Evolutionary conservation across 768 basidiomycete species (phyloP).

Genomic region (Galerina marginata): DNA sequence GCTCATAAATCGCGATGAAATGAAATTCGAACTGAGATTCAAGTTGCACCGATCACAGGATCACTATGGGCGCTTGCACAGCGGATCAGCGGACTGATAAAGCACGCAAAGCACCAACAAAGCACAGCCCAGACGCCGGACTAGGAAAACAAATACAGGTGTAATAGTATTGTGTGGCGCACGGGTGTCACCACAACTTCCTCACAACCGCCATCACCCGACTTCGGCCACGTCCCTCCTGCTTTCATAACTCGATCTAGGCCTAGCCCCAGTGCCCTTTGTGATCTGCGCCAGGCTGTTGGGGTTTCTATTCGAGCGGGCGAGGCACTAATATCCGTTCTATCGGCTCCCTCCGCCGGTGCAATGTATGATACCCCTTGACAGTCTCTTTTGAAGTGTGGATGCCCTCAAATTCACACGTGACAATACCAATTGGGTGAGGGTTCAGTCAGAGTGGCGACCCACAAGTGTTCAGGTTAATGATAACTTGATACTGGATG

Average conservation of each 20-base stretch:
- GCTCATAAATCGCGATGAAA: not conserved
- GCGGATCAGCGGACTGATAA: constrained; percentile 9
- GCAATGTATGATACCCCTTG: not conserved
- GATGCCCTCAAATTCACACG: not conserved
- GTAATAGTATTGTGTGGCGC: constrained; percentile 1
- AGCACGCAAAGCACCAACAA: not conserved
- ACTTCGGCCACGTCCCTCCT: no score
- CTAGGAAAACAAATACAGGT: not conserved
- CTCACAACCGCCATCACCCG: no score
- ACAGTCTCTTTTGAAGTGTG: not conserved
- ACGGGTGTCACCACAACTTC: not conserved
- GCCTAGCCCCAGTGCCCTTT: no score
- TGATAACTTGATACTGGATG: constrained; percentile 1
- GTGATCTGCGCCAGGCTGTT: no score
- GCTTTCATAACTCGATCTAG: no score
- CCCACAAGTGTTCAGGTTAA: constrained; percentile 2
- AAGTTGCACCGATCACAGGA: constrained; percentile 3
- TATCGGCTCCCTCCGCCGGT: not conserved
- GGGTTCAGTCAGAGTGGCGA: not conserved
- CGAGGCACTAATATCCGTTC: not conserved
- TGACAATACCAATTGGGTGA: constrained; percentile 2
- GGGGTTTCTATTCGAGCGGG: no score
- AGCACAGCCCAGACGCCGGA: not conserved
- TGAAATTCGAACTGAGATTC: constrained; percentile 1
- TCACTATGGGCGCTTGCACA: constrained; percentile 11